Base-by-base conservation (phyloP, 1,139 yeast species). In the Candida neerlandica region DNA sequence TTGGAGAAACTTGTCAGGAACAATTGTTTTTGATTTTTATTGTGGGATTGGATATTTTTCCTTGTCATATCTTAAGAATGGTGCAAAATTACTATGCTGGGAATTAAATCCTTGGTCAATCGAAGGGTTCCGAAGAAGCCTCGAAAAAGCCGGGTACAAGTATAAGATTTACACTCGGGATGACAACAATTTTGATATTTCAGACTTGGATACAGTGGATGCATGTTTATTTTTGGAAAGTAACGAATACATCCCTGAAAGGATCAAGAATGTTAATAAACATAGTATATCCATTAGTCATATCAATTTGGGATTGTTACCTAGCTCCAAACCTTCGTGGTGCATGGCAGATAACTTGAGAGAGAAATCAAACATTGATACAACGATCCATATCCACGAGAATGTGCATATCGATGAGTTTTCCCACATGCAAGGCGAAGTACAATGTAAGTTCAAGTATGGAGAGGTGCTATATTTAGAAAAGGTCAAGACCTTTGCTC, bases 31-130 rank as follows among this genome's bases (percentile, higher is more conserved):
- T 5, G 97, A 90, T 61, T 61, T 90, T 51, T 90, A 89, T 62
- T 84, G 89, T 29, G 97, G 97, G 0, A 89, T 90, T 46, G 97
- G 97, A 1, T 90, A 90, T 64, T 90, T 90, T 63, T 80, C 92
- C 4, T 68, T 90, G 33, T 78, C 89, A 42, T 90, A 90, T 59
- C 71, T 88, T 44, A 71, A 70, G 44, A 72, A 76, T 37, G 77
- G 78, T 0, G 90, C 89, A 1, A 69, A 70, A 15, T 69, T 88
- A 0, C 77, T 84, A 43, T 85, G 96, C 61, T 90, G 96, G 90
- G 97, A 90, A 56, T 68, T 90, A 43, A 90, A 90, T 60, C 89
- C 91, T 1, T 89, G 94, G 95, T 86, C 95, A 43, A 78, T 86
- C 6, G 83, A 84, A 57, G 96, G 96, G 0, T 71, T 89, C 38